Percentiles rank a stretch among this genome's conserved stretches.
These are phyloP conservation scores for Ascoidea tarda DNA, from an alignment of 805 yeast genomes.

Conservation along the genomic window DNA sequence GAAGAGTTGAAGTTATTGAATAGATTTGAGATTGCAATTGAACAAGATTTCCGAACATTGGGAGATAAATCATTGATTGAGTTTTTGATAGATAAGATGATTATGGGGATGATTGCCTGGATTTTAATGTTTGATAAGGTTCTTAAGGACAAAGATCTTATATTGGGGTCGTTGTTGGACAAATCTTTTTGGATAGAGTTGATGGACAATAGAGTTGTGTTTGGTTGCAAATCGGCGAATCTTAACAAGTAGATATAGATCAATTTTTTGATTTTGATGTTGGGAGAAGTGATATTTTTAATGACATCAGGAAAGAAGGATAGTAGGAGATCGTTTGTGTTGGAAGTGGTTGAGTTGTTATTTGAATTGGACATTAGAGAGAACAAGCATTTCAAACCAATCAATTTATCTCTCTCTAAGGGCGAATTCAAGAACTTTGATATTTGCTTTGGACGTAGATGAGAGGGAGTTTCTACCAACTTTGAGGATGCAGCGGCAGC, in stretches of 20 bases:
- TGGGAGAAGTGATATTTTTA: conserved; percentile 60
- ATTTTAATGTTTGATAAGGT: conserved; percentile 76
- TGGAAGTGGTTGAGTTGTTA: conserved; percentile 17
- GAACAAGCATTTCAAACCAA: conserved; percentile 44
- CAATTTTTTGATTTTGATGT: conserved; percentile 52
- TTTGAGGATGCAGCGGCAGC: conserved; percentile 66
- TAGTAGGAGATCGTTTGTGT: conserved; percentile 25
- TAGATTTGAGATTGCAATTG: conserved; percentile 56
- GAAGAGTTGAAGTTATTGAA: conserved; percentile 27
- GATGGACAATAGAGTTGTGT: conserved; percentile 77
- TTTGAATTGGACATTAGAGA: conserved; percentile 27
- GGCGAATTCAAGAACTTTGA: conserved; percentile 52
- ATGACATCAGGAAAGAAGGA: conserved; percentile 71
- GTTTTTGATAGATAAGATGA: conserved; percentile 58
- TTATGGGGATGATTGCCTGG: conserved; percentile 68
- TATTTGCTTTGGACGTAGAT: conserved; percentile 50
- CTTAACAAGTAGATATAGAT: conserved; percentile 64
- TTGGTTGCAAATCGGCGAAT: conserved; percentile 76
- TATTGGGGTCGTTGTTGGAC: conserved; percentile 51
- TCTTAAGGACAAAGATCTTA: conserved; percentile 61
- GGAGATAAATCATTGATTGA: conserved; percentile 60
- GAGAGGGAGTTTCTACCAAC: conserved; percentile 45
- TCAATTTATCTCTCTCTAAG: conserved; percentile 45
- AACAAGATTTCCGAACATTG: conserved; percentile 65
- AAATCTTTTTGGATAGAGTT: conserved; percentile 84